phyloP scores from a whole-genome alignment of 257 asterid genomes.

The Ehretia macrophylla region DNA sequence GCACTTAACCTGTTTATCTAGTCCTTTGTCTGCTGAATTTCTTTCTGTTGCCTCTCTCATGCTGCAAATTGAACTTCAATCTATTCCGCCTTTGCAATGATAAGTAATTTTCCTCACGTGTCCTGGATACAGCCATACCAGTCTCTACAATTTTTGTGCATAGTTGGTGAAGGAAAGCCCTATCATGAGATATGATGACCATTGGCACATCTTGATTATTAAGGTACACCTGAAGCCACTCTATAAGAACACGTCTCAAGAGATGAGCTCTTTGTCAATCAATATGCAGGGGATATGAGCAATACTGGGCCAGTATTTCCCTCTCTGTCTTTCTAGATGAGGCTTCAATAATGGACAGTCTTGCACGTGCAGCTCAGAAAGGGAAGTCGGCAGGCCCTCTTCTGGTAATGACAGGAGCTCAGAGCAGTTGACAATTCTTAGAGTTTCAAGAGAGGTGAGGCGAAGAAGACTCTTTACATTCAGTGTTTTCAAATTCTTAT shows the following conservation, averaged over 20 bases:
- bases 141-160: constrained; percentile 97
- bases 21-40: constrained; percentile 75
- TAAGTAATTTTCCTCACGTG: constrained; percentile 74
- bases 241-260: no score
- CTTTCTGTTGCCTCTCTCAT: constrained; percentile 96
- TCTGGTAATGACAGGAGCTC: neutral
- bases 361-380: neutral
- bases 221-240: constrained; percentile 97
- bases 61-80: constrained; percentile 83
- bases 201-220: constrained; percentile 91
- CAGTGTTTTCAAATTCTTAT: no score
- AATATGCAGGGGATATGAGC: accelerated
- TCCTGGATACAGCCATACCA: constrained; percentile 91
- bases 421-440: accelerated
- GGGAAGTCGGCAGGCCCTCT: neutral
- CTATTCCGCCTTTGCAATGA: constrained; percentile 72
- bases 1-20: constrained; percentile 80
- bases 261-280: accelerated
- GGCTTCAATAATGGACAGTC: neutral
- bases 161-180: constrained; percentile 94
- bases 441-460: no score
- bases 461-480: no score
- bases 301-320: neutral
- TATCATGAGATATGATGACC: constrained; percentile 98
- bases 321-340: neutral